phyloP scores from a whole-genome alignment of 768 basidiomycete species.

The Termitomyces sp. region DNA sequence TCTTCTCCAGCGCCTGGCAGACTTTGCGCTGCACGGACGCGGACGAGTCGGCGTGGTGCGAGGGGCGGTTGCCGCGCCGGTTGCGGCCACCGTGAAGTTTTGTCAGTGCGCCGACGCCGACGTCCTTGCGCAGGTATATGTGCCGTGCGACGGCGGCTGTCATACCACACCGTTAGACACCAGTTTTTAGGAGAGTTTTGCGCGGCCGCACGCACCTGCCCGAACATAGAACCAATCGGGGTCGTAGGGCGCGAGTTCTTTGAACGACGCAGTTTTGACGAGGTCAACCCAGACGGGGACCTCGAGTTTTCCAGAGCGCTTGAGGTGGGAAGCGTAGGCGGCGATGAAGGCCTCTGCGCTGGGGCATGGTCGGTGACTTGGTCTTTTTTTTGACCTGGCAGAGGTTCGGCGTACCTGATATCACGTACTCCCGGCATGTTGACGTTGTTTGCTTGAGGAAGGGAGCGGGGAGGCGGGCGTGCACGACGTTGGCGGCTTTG shows the following conservation, averaged over 20 bases:
- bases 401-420: constrained; percentile 48
- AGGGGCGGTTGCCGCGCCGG: constrained; percentile 94
- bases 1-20: constrained; percentile 97
- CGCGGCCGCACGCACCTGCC: constrained; percentile 70
- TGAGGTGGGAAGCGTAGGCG: constrained; percentile 94
- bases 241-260: constrained; percentile 98
- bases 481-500: constrained; percentile 43
- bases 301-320: constrained; percentile 98
- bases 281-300: constrained; percentile 98
- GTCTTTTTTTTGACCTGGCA: not conserved
- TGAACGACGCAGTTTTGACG: constrained; percentile 96
- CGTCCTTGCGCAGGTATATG: constrained; percentile 99
- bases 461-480: constrained; percentile 38
- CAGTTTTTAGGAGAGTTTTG: not conserved
- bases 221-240: constrained; percentile 99
- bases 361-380: constrained; percentile 8
- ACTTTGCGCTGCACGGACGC: constrained; percentile 90
- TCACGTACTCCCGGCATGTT: constrained; percentile 83
- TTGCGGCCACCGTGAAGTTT: constrained; percentile 97
- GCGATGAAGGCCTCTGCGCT: constrained; percentile 93
- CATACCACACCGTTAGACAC: not conserved
- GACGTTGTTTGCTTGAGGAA: constrained; percentile 41
- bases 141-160: constrained; percentile 94
- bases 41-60: constrained; percentile 86
- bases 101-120: constrained; percentile 87